These are phyloP conservation scores for Cicer cuneatum DNA, from an alignment of 306 rosid genomes.

Conservation along the genomic window DNA sequence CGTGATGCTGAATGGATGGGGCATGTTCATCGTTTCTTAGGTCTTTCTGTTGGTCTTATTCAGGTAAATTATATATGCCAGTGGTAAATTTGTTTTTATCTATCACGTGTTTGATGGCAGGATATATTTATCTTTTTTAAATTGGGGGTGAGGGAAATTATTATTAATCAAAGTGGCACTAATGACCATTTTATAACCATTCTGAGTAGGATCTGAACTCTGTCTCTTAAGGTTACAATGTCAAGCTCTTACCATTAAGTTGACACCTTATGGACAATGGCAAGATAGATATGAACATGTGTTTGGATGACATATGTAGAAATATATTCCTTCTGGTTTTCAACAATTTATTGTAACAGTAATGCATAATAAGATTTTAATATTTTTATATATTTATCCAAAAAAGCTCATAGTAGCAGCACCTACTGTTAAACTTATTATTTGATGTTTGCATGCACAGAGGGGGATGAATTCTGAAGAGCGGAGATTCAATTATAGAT, in stretches of 20 bases:
- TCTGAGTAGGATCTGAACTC: too few species aligned
- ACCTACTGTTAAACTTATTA: conserved; percentile 25
- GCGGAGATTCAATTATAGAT: conserved; percentile 77
- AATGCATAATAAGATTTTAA: conserved; percentile 23
- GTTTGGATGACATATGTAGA: conserved; percentile 26
- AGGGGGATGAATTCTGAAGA: conserved; percentile 75
- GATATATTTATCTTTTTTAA: background rate
- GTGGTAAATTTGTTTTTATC: conserved; percentile 13
- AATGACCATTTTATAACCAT: too few species aligned
- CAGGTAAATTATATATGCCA: conserved; percentile 61
- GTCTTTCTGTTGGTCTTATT: conserved; percentile 94
- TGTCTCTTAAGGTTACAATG: too few species aligned
- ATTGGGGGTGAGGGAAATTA: too few species aligned
- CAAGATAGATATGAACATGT: conserved; percentile 27
- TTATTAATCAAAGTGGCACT: too few species aligned
- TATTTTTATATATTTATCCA: conserved; percentile 18
- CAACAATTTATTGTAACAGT: background rate
- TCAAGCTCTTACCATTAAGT: too few species aligned
- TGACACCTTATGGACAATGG: background rate
- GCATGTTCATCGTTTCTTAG: conserved; percentile 90
- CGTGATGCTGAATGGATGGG: conserved; percentile 99
- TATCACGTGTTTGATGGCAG: conserved; percentile 3
- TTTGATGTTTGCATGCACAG: conserved; percentile 58
- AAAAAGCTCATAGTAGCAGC: conserved; percentile 22
- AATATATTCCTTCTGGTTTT: conserved; percentile 23